Base-by-base conservation (phyloP, 768 basidiomycete species). In the Rubroboletus pulcherrimus region DNA sequence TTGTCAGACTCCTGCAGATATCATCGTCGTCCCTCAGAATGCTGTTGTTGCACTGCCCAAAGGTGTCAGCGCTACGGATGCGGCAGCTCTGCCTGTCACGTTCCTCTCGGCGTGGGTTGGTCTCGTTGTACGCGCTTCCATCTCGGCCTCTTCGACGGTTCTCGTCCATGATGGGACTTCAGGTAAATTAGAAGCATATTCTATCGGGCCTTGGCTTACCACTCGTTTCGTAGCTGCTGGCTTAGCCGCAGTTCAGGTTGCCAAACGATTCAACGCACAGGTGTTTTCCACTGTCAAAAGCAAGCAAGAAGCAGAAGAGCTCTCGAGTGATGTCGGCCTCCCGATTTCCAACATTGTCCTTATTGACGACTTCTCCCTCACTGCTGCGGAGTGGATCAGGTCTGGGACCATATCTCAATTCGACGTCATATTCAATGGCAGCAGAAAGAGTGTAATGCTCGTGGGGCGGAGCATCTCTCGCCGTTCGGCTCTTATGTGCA, bases 91-190 rank as follows among this genome's bases (percentile, higher is more conserved):
- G 4, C 55, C 68, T 33, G 21, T 53, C 37, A 51, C 60, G 1
- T 62, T 70, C 59, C 62, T 69, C 26, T 42, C 68, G 4, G 54
- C 68, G 11, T 70, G 68, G 68, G 61, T 66, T 15, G 69, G 69
- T 41, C 56, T 70, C 29, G 58, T 64, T 15, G 43, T 41, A 2
- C 60, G 60, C 19, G 63, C 55, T 41, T 49, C 55, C 12, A 56
- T 70, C 40, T 57, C 58, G 0, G 40, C 66, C 5, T 56, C 58
- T 49, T 70, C 68, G 10, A 56, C 56, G 3, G 54, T 70, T 24
- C 62, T 70, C 6, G 49, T 70, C 19, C 68, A 70, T 17, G 65
- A 69, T 44, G 69, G 61, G 14, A 31, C 57, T 33, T 69, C 68
- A 50, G 60, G 68, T 69, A 53, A n/a, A 33, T n/a, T 11, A 14